Conservation (phyloP, 1,284 basidiomycete species). For the Singerocomus rubriflavus region DNA sequence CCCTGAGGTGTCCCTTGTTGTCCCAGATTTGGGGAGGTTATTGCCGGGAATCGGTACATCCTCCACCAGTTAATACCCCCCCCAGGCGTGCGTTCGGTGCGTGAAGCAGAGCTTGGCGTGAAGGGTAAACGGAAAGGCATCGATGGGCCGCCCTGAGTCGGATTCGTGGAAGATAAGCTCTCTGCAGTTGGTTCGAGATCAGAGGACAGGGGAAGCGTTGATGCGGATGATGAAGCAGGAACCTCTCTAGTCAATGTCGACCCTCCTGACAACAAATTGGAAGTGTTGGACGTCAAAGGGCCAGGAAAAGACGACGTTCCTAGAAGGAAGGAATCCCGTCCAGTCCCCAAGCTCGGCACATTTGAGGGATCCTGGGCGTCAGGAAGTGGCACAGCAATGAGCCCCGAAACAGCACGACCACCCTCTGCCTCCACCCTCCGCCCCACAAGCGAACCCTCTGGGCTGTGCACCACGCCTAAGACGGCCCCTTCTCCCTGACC, state of each 20-base stretch:
- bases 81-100: conserved; percentile 33
- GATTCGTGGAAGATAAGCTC: conserved; percentile 3
- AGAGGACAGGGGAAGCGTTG: conserved; percentile 1
- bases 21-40: conserved; percentile 37
- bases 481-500: conserved; percentile 10
- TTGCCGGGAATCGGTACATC: conserved; percentile 71
- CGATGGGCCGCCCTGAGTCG: conserved; percentile 17
- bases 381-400: conserved; percentile 24
- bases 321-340: conserved; percentile 14
- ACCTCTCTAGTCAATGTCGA: conserved; percentile 1
- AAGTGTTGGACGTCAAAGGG: conserved; percentile 7
- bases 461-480: conserved; percentile 24
- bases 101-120: conserved; percentile 28
- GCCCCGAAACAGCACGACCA: conserved; percentile 12
- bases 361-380: conserved; percentile 25
- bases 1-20: conserved; percentile 19
- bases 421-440: conserved; percentile 20
- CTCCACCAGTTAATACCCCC: conserved; percentile 78
- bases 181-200: conserved; percentile 2
- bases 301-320: conserved; percentile 16
- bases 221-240: conserved; percentile 3
- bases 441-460: conserved; percentile 12
- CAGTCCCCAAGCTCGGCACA: conserved; percentile 10
- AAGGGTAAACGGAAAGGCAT: conserved; percentile 34
- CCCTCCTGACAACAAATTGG: conserved; percentile 8